Evolutionary conservation across 2,329 filamentous ascomycete species (phyloP).

Genomic region (Ophiostoma sp.): DNA sequence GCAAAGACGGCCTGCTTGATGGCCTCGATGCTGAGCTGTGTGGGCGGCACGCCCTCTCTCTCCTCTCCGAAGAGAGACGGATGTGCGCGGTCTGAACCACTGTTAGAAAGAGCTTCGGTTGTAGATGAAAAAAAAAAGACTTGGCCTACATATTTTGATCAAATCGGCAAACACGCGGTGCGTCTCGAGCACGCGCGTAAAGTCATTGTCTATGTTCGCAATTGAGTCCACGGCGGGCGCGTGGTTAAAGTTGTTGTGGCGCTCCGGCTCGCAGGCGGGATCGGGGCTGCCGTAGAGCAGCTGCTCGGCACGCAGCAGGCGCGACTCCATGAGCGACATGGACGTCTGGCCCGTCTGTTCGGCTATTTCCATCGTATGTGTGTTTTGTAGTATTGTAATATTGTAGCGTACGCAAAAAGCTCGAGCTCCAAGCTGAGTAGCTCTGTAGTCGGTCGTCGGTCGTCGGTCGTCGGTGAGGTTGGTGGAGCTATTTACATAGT

Average conservation of each 20-base stretch:
- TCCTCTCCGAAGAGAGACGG: constrained; percentile 52
- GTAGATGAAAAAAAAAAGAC: constrained; percentile 23
- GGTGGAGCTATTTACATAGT: constrained; percentile 15
- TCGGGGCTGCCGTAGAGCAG: constrained; percentile 46
- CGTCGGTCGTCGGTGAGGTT: constrained; percentile 32
- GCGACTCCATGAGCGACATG: constrained; percentile 52
- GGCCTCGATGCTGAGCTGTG: constrained; percentile 47
- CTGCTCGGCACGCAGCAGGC: constrained; percentile 56
- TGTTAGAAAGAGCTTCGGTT: background rate
- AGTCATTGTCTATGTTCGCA: constrained; percentile 50
- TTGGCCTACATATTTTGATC: constrained; percentile 49
- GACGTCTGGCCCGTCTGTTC: constrained; percentile 52
- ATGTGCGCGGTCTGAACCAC: constrained; percentile 44
- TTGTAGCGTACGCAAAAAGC: background rate
- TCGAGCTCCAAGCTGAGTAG: too few relatives aligned
- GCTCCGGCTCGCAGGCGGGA: constrained; percentile 6
- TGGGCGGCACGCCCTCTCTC: constrained; percentile 44
- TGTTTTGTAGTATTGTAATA: background rate
- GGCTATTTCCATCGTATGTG: constrained; percentile 31
- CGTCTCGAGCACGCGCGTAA: constrained; percentile 45
- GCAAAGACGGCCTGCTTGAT: constrained; percentile 52
- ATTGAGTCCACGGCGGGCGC: constrained; percentile 42
- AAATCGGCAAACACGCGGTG: constrained; percentile 55
- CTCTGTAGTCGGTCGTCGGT: background rate
- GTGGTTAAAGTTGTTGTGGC: constrained; percentile 31